phyloP scores from a whole-genome alignment of 495 filamentous ascomycete species.

The Pseudevernia furfuracea region DNA sequence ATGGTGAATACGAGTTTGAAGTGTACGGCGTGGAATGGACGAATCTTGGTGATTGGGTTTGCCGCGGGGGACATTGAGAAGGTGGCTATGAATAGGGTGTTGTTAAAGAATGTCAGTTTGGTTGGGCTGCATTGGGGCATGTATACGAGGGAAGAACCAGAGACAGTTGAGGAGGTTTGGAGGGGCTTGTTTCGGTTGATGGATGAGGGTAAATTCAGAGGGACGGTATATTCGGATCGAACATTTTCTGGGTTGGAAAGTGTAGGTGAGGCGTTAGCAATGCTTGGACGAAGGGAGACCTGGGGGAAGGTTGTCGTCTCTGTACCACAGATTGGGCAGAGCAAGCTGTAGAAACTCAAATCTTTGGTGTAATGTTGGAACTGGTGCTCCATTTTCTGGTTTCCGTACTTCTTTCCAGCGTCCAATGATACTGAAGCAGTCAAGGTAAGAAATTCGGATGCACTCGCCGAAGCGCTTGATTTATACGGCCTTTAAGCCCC shows the following conservation, averaged over 20 bases:
- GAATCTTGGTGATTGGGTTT: slow-evolving; percentile 83
- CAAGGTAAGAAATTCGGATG: too few species aligned
- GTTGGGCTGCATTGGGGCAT: slow-evolving; percentile 89
- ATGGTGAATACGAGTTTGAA: slow-evolving; percentile 67
- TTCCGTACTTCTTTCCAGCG: neutral
- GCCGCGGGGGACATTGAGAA: slow-evolving; percentile 86
- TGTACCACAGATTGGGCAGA: slow-evolving; percentile 61
- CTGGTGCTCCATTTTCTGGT: neutral
- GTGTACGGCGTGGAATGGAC: slow-evolving; percentile 84
- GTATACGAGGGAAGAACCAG: slow-evolving; percentile 66
- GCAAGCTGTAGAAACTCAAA: slow-evolving; percentile 37
- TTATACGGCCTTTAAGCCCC: too few species aligned
- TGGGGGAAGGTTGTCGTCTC: slow-evolving; percentile 97
- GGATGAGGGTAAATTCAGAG: slow-evolving; percentile 65
- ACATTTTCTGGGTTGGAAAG: slow-evolving; percentile 76
- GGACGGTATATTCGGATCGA: slow-evolving; percentile 74
- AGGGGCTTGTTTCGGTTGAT: slow-evolving; percentile 71
- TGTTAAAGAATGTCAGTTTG: slow-evolving; percentile 88
- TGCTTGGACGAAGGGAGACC: slow-evolving; percentile 69
- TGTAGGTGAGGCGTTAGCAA: slow-evolving; percentile 66
- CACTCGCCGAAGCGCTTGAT: too few species aligned
- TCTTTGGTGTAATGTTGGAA: neutral
- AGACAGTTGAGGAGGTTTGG: slow-evolving; percentile 70
- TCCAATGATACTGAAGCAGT: neutral
- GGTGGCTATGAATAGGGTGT: slow-evolving; percentile 79